Evolutionary conservation across 441 rosid species (phyloP), one percentile per base, ranked within the genome.

Genomic region (Gossypium davidsonii): DNA sequence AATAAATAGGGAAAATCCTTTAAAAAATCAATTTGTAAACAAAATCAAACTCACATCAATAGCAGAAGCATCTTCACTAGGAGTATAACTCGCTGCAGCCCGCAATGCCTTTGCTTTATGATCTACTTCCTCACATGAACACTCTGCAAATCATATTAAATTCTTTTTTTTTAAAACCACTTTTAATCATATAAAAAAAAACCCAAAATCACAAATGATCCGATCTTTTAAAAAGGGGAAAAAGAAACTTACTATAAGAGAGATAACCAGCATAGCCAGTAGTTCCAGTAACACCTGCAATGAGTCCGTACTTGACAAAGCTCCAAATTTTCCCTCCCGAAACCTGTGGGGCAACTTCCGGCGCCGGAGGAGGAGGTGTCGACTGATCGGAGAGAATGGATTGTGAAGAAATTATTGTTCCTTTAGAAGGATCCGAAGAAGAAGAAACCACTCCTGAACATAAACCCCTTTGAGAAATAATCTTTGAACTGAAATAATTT

Each of bases 51-150:
- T 81, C 78, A 93, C 98, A 79, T 91, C 87, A 58, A 74, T 59
- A 46, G 80, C 76, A 23, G 91, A 80, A 20, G 90, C 82, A 58
- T 83, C 82, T 72, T 79, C 85, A 46, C 72, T 49, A 1, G 71
- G 74, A 51, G 78, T 57, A 58, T 77, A 74, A 26, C 74, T 78
- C 6, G 83, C 87, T 6, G 92, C 84, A 76, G 85, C 90, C 18
- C 91, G 78, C 74, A 91, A 79, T 12, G 84, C 81, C 82, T 83
- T 91, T 12, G 91, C 85, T 84, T 84, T 90, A 64, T 87, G 82
- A 55, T 86, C 87, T 49, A 90, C 80, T 76, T 94, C 93, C 74
- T 90, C 90, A 64, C 82, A 70, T 52, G 91, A 57, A 79, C 87
- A 89, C 3, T 90, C 98, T 91, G 85, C 84, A 73, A 34, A 70